Conservation (phyloP, 352 stramenopile species). For the Globisporangium uncinulatum region DNA sequence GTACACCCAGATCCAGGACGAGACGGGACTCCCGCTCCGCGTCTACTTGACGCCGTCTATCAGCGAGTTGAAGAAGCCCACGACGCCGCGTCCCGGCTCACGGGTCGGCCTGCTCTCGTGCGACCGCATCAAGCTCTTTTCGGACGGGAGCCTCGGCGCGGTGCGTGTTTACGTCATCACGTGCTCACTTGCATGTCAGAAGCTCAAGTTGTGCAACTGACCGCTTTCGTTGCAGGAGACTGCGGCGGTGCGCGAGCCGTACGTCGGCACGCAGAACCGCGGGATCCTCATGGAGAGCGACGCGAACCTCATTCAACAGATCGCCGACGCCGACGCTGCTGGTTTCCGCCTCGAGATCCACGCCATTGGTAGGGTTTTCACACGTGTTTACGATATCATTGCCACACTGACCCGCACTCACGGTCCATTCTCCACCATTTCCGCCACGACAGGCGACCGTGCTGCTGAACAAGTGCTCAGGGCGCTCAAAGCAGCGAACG, state of each 20-base stretch:
- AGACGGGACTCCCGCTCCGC: slow-evolving; percentile 50
- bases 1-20: slow-evolving; percentile 68
- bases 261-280: slow-evolving; percentile 52
- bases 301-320: slow-evolving; percentile 53
- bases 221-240: slow-evolving; percentile 48
- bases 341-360: slow-evolving; percentile 86
- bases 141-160: slow-evolving; percentile 82
- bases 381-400: neutral
- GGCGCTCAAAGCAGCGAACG: slow-evolving; percentile 46
- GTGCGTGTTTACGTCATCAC: slow-evolving; percentile 22
- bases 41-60: slow-evolving; percentile 76
- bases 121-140: slow-evolving; percentile 87
- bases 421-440: neutral
- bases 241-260: slow-evolving; percentile 65
- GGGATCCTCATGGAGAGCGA: slow-evolving; percentile 85
- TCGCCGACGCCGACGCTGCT: slow-evolving; percentile 39
- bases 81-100: slow-evolving; percentile 31
- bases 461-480: slow-evolving; percentile 69
- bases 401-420: neutral
- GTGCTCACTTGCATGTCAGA: neutral
- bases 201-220: neutral
- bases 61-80: slow-evolving; percentile 46
- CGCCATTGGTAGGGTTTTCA: slow-evolving; percentile 60
- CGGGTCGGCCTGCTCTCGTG: slow-evolving; percentile 59
- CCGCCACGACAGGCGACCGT: slow-evolving; percentile 38